These are phyloP conservation scores for Fraxinus floribunda DNA, from an alignment of 305 asterid species.

Conservation along the genomic window DNA sequence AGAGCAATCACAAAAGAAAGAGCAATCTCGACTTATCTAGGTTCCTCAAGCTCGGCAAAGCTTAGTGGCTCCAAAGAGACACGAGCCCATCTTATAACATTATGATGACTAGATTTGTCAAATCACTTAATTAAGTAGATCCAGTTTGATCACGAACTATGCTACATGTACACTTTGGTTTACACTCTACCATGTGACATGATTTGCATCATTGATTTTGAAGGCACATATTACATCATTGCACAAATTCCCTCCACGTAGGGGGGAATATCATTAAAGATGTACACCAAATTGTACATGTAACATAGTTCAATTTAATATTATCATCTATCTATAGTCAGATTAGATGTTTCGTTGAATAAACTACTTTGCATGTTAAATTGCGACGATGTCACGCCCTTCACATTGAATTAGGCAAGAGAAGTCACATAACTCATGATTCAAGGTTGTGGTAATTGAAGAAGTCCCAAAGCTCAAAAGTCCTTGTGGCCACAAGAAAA, in stretches of 20 bases:
- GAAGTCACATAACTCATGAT: conserved; percentile 3
- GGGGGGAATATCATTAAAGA: too few species aligned
- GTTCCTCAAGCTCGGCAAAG: neutral
- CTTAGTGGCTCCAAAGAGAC: neutral
- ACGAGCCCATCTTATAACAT: neutral
- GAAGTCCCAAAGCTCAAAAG: conserved; percentile 27
- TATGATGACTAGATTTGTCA: neutral
- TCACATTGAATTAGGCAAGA: neutral
- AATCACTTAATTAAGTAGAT: neutral
- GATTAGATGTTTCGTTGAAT: neutral
- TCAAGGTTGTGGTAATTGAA: conserved; percentile 9
- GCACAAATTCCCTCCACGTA: too few species aligned
- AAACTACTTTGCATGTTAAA: neutral
- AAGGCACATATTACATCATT: too few species aligned
- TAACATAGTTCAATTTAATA: too few species aligned
- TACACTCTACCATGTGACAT: too few species aligned
- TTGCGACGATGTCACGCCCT: neutral
- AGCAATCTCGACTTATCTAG: neutral
- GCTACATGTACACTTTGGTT: too few species aligned
- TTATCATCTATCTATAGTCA: neutral
- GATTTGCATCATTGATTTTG: too few species aligned
- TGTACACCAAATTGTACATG: too few species aligned
- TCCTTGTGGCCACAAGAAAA: conserved; percentile 35
- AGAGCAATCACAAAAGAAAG: neutral
- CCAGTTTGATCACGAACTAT: neutral